Percentiles rank a stretch among this genome's conserved stretches.
These are phyloP conservation scores for Suhomyces pyralidae DNA, from an alignment of 805 yeast genomes.

Conservation along the genomic window DNA sequence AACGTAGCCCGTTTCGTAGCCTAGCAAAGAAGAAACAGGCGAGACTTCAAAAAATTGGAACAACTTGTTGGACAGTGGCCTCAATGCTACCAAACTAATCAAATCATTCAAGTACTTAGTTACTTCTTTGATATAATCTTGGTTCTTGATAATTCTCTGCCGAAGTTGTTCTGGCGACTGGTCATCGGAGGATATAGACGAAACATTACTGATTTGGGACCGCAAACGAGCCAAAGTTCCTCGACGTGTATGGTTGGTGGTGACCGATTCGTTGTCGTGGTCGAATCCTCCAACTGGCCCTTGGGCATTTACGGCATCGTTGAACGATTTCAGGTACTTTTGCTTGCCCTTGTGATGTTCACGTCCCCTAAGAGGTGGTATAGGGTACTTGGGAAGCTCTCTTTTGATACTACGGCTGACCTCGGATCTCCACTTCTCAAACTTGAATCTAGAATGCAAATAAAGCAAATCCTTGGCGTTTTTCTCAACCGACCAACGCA, in stretches of 20 bases:
- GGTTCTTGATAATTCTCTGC: constrained; percentile 25
- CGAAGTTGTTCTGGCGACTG: constrained; percentile 31
- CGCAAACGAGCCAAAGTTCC: constrained; percentile 28
- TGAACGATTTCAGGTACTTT: background rate
- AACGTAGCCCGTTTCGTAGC: constrained; percentile 74
- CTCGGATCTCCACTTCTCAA: constrained; percentile 38
- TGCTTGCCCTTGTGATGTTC: background rate
- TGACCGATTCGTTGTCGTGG: constrained; percentile 19
- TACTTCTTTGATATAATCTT: constrained; percentile 44
- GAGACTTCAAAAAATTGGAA: constrained; percentile 89
- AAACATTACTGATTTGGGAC: constrained; percentile 26
- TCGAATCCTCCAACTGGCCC: background rate
- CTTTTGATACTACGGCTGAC: constrained; percentile 30
- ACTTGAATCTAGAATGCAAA: constrained; percentile 66
- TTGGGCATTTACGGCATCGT: background rate
- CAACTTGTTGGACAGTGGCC: constrained; percentile 77
- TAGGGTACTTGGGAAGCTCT: constrained; percentile 45
- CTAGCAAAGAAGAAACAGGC: constrained; percentile 77
- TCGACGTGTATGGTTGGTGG: constrained; percentile 16
- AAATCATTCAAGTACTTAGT: constrained; percentile 68
- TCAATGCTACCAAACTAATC: constrained; percentile 55
- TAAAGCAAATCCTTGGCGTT: constrained; percentile 68
- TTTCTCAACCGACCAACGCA: constrained; percentile 77
- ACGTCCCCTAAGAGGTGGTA: constrained; percentile 33
- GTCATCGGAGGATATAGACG: constrained; percentile 20